phyloP scores from a whole-genome alignment of 2,329 filamentous ascomycete genomes.

The Colletotrichum liriopes region DNA sequence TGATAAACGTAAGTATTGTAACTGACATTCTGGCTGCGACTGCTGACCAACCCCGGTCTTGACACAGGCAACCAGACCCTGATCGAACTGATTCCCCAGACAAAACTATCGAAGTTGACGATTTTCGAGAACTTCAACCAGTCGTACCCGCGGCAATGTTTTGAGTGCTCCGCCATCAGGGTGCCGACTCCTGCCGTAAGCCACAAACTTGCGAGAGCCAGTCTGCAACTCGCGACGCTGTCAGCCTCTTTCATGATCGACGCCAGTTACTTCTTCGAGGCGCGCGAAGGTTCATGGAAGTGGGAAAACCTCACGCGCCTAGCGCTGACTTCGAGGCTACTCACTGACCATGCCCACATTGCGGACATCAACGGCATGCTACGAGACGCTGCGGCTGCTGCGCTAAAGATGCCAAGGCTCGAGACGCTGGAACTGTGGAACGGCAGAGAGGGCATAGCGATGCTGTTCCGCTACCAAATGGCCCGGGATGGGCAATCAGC shows the following conservation, averaged over 20 bases:
- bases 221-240: conserved; percentile 49
- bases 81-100: conserved; percentile 48
- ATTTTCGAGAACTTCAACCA: conserved; percentile 56
- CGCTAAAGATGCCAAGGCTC: conserved; percentile 50
- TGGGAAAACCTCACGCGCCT: conserved; percentile 52
- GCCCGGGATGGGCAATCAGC: conserved; percentile 42
- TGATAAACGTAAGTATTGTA: conserved; percentile 50
- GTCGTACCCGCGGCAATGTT: conserved; percentile 47
- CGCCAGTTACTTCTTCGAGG: conserved; percentile 51
- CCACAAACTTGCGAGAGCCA: conserved; percentile 50
- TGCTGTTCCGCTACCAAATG: conserved; percentile 47
- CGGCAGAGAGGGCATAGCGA: conserved; percentile 46
- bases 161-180: conserved; percentile 42
- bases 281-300: conserved; percentile 45
- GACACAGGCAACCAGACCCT: conserved; percentile 46
- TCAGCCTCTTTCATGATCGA: conserved; percentile 53
- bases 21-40: conserved; percentile 36
- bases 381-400: conserved; percentile 47
- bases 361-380: conserved; percentile 48
- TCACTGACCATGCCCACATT: conserved; percentile 45
- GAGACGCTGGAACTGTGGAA: conserved; percentile 54
- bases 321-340: conserved; percentile 51
- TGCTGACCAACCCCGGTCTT: conserved; percentile 42
- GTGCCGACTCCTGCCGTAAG: conserved; percentile 47
- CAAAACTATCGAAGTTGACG: conserved; percentile 49